Conservation (phyloP, 495 filamentous ascomycete genomes). For the Penicillium steckii region DNA sequence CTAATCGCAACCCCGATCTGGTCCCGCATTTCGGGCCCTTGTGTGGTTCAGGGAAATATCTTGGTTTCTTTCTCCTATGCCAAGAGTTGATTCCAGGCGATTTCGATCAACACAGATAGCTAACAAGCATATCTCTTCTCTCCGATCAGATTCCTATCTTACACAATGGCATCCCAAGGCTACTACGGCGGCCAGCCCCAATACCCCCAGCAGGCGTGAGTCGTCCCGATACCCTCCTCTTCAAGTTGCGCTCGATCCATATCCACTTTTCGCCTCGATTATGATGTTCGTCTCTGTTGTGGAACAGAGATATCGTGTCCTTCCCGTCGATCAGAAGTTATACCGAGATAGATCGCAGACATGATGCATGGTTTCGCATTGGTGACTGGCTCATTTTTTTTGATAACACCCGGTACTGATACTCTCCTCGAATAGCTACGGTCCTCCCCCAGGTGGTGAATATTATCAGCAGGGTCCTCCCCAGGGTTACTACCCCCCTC, state of each 20-base stretch:
- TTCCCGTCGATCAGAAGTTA: too few species aligned
- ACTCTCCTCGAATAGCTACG: not conserved
- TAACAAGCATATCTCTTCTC: too few species aligned
- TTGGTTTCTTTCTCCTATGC: not conserved
- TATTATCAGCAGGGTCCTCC: slow-evolving; percentile 3
- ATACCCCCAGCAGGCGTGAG: slow-evolving; percentile 13
- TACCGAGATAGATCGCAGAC: too few species aligned
- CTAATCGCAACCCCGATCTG: not conserved
- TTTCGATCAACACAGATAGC: too few species aligned
- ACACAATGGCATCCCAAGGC: slow-evolving; percentile 46
- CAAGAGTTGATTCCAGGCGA: not conserved
- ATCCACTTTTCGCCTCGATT: not conserved
- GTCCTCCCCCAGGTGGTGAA: not conserved
- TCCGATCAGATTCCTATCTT: not conserved
- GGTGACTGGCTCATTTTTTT: too few species aligned
- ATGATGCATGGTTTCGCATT: too few species aligned
- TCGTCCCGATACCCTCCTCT: not conserved
- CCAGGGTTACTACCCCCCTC: slow-evolving; percentile 15
- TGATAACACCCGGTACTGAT: too few species aligned
- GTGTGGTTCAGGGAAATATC: too few species aligned
- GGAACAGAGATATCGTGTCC: not conserved
- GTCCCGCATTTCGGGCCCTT: not conserved
- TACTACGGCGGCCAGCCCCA: slow-evolving; percentile 36
- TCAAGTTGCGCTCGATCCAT: not conserved
- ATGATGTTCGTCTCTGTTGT: not conserved